Percentiles rank a stretch among this genome's conserved stretches.
phyloP scores from a whole-genome alignment of 768 basidiomycete species.

The Hygrophoropsis aurantiaca region DNA sequence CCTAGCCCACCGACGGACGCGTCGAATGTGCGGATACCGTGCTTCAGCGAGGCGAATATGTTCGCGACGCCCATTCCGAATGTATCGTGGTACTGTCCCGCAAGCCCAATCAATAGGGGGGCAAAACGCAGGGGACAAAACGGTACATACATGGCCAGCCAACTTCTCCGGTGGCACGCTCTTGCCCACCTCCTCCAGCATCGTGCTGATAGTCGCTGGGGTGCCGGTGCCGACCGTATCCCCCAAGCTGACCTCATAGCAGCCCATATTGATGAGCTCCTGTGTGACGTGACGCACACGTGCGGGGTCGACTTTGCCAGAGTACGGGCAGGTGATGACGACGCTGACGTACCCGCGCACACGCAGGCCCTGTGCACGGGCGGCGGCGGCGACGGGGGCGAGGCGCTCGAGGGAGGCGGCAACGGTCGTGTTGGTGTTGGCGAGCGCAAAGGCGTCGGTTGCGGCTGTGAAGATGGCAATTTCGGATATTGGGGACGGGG shows the following conservation, averaged over 20 bases:
- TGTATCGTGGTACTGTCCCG: conserved; percentile 80
- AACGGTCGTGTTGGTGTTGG: conserved; percentile 80
- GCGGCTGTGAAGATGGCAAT: conserved; percentile 89
- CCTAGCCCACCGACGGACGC: conserved; percentile 87
- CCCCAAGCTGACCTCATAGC: conserved; percentile 89
- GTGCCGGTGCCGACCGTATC: conserved; percentile 91
- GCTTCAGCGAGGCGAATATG: conserved; percentile 64
- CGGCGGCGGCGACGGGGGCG: conserved; percentile 58
- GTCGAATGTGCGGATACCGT: conserved; percentile 82
- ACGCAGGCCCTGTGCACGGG: conserved; percentile 58
- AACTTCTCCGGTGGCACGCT: conserved; percentile 61
- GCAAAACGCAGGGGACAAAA: no score
- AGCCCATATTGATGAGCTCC: conserved; percentile 83
- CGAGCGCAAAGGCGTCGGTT: conserved; percentile 80
- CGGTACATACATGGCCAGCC: conserved; percentile 56
- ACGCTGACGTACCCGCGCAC: conserved; percentile 89
- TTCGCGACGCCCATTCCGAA: conserved; percentile 83
- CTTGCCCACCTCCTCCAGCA: conserved; percentile 72
- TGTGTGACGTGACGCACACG: conserved; percentile 69
- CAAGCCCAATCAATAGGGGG: conserved; percentile 40
- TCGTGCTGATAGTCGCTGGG: conserved; percentile 60
- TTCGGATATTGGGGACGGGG: conserved; percentile 68
- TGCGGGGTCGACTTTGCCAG: conserved; percentile 68
- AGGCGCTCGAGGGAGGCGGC: conserved; percentile 68
- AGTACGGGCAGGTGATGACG: conserved; percentile 81